Conservation (phyloP, 208 protist species). For the Trypanosoma avium region DNA sequence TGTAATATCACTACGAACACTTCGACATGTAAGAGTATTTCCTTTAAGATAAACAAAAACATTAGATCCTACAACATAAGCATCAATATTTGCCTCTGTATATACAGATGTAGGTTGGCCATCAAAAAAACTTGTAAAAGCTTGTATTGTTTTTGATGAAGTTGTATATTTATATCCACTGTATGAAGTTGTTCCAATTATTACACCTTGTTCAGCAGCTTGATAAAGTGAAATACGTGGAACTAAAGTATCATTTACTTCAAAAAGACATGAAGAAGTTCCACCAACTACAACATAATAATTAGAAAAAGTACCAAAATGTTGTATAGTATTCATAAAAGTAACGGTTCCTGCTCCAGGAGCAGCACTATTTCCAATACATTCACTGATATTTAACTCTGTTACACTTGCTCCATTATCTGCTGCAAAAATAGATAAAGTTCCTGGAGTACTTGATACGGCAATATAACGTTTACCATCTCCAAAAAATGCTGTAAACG, state of each 20-base stretch:
- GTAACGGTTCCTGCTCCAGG: neutral
- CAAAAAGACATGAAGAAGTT: slow-evolving; percentile 18
- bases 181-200: slow-evolving; percentile 9
- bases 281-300: slow-evolving; percentile 26
- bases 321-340: slow-evolving; percentile 19
- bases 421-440: slow-evolving; percentile 7
- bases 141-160: slow-evolving; percentile 7
- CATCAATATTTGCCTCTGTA: neutral
- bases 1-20: slow-evolving; percentile 25
- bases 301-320: slow-evolving; percentile 3
- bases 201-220: neutral
- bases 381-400: slow-evolving; percentile 6
- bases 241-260: slow-evolving; percentile 20
- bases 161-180: slow-evolving; percentile 15
- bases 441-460: neutral
- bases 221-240: slow-evolving; percentile 5
- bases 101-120: neutral
- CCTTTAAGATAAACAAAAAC: slow-evolving; percentile 23
- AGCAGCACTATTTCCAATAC: neutral
- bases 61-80: slow-evolving; percentile 24
- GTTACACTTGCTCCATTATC: neutral
- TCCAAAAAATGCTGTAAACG: slow-evolving; percentile 23
- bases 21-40: slow-evolving; percentile 14
- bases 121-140: slow-evolving; percentile 16
- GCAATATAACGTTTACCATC: slow-evolving; percentile 14